phyloP scores from a whole-genome alignment of 441 rosid genomes.

The Jatropha multifida region DNA sequence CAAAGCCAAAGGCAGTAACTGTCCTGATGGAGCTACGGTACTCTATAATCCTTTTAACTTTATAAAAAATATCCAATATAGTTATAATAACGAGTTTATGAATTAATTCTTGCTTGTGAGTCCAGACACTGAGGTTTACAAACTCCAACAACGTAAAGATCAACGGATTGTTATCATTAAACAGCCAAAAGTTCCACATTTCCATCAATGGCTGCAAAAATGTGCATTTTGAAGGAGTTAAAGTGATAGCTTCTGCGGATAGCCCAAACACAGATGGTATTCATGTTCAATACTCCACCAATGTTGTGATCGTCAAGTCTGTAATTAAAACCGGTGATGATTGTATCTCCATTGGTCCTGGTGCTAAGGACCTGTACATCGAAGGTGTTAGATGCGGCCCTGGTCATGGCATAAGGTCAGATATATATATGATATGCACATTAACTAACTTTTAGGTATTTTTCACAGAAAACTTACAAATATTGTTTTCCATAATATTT shows the following conservation, averaged over 20 bases:
- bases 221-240: slow-evolving; percentile 1
- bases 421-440: not conserved
- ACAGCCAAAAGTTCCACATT: slow-evolving; percentile 11
- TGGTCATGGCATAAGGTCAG: slow-evolving; percentile 16
- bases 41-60: too few species aligned
- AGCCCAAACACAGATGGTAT: slow-evolving; percentile 17
- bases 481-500: not conserved
- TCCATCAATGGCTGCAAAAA: slow-evolving; percentile 6
- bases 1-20: slow-evolving; percentile 31
- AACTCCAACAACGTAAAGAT: slow-evolving; percentile 15
- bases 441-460: too few species aligned
- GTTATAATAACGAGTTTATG: too few species aligned
- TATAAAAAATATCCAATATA: too few species aligned
- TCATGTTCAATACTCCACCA: not conserved
- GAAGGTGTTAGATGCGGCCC: slow-evolving; percentile 12
- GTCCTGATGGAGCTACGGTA: slow-evolving; percentile 61
- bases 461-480: too few species aligned
- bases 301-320: not conserved
- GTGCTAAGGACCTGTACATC: not conserved
- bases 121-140: slow-evolving; percentile 14
- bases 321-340: slow-evolving; percentile 9
- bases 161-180: slow-evolving; percentile 1
- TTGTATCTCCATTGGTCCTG: slow-evolving; percentile 14
- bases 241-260: not conserved
- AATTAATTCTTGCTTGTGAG: not conserved